Evolutionary conservation across 2,329 filamentous ascomycete species (phyloP).

Genomic region (Dactylellina cionopaga): DNA sequence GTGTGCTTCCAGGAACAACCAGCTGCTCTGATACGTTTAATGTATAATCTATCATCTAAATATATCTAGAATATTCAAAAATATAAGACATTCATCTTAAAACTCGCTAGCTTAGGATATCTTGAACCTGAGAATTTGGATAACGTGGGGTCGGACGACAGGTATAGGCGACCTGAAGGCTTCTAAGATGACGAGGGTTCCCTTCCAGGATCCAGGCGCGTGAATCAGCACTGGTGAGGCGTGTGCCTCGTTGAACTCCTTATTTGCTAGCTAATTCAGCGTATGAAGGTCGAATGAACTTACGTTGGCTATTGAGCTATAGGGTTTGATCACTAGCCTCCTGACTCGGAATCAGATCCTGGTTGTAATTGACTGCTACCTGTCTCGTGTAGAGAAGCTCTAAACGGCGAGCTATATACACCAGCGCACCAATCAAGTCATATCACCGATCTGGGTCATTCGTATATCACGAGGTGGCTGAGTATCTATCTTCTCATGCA

Average conservation of each 20-base stretch:
- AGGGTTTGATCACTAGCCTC: neutral
- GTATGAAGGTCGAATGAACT: neutral
- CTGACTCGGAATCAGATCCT: constrained; percentile 4
- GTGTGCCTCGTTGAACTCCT: constrained; percentile 1
- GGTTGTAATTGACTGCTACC: neutral
- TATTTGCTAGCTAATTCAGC: neutral
- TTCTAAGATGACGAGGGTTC: constrained; percentile 11
- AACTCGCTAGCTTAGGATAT: neutral
- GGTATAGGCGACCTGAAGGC: neutral
- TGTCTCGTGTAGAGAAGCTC: constrained; percentile 36
- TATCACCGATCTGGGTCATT: constrained; percentile 27
- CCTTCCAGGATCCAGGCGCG: constrained; percentile 1
- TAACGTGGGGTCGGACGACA: neutral
- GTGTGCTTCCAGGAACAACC: neutral
- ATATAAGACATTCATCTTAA: constrained; percentile 21
- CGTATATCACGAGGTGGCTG: constrained; percentile 39
- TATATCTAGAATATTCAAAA: constrained; percentile 5
- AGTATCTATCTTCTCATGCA: constrained; percentile 6
- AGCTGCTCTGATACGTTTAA: neutral
- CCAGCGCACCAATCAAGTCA: constrained; percentile 19
- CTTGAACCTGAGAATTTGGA: constrained; percentile 12
- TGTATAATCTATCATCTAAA: constrained; percentile 18
- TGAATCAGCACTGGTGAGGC: constrained; percentile 13
- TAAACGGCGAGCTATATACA: constrained; percentile 15
- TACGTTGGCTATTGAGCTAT: neutral